Base-by-base conservation (phyloP, 805 yeast species). In the Cyberlindnera mrakii region DNA sequence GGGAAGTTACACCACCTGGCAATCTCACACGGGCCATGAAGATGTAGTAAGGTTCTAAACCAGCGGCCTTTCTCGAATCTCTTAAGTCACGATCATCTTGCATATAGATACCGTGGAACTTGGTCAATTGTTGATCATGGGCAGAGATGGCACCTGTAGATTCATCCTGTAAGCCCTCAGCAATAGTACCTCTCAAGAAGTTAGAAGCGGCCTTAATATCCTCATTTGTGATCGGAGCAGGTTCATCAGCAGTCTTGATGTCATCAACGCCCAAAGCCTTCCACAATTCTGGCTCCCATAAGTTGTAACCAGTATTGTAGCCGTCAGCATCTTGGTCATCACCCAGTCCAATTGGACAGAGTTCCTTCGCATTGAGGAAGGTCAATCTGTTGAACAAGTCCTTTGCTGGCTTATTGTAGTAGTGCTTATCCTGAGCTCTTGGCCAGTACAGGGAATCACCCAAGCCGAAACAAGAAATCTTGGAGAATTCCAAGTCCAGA, bases 401-500 rank as follows among this genome's bases (percentile, higher is more conserved):
- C 51, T 74, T 74, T 16, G 83, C 77, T 14, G 98, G 98, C 63
- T 89, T 90, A 71, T 91, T 91, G 68, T 88, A 91, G 68, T 86
- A 91, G 63, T 85, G 91, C 54, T 81, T 80, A 67, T 91, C 98
- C 65, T 91, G 96, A 64, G 87, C 86, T 68, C 98, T 79, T 55
- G 98, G 98, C 98, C 98, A 91, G 62, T 93, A 93, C 5, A 93
- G 79, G 3, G 96, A 82, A 59, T 93, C 98, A 37, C 99, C 99
- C 3, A 93, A 64, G 0, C 99, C 99, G 57, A 93, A 84, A 11
- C 86, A 74, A 6, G 91, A 74, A 47, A 90, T 70, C 32, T 68
- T 63, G n/a, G 86, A 57, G 54, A 82, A 85, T 49, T 71, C 72
- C 36, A 91, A 64, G 70, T 91, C 97, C 31, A 87, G 65, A 52